Evolutionary conservation across 2,329 filamentous ascomycete genomes (phyloP).

Genomic region (Alternaria postmessia): DNA sequence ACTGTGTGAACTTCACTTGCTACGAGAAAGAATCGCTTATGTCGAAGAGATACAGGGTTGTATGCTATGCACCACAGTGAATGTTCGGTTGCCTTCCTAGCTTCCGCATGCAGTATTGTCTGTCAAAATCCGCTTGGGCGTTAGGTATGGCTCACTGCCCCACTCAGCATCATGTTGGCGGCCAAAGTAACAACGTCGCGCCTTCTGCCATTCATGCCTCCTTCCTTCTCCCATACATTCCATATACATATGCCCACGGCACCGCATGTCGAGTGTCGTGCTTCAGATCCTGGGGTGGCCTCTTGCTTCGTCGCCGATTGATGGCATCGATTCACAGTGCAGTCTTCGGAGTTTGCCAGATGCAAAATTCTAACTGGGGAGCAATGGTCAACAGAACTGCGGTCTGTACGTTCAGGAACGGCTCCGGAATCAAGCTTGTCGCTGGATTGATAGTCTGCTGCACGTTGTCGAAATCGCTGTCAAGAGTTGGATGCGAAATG

Average conservation of each 20-base stretch:
- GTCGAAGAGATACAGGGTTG: neutral
- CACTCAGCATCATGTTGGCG: neutral
- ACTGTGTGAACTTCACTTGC: neutral
- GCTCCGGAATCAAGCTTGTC: too few species aligned
- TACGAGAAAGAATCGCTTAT: neutral
- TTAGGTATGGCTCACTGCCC: neutral
- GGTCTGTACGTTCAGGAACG: neutral
- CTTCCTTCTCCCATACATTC: neutral
- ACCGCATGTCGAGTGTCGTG: rapidly evolving
- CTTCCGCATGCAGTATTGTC: neutral
- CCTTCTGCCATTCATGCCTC: neutral
- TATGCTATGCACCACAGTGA: neutral
- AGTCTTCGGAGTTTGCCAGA: neutral
- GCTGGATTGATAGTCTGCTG: too few species aligned
- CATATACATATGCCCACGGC: neutral
- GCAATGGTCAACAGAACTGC: too few species aligned
- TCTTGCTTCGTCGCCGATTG: neutral
- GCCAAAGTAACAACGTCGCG: neutral
- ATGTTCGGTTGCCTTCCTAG: neutral
- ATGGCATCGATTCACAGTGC: neutral
- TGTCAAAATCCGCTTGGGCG: too few species aligned
- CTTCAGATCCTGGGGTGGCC: rapidly evolving
- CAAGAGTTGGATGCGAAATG: neutral
- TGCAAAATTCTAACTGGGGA: neutral
- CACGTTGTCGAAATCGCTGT: neutral